Conservation (phyloP, 2,329 filamentous ascomycete species). For the Rhynchosporium graminicola region DNA sequence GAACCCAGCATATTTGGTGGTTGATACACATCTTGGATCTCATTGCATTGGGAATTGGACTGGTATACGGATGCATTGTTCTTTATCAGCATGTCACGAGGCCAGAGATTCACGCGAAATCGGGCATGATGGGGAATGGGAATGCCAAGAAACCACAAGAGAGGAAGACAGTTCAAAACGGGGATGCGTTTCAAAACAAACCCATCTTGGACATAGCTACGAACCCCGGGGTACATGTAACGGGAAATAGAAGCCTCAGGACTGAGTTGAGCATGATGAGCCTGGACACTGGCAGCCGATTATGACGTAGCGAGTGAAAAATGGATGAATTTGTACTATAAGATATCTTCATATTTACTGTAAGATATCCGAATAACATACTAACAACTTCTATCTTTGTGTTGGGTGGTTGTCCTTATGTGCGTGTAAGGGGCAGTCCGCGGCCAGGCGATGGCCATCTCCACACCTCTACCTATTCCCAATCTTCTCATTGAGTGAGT, state of each 20-base stretch:
- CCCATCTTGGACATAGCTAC: too few relatives aligned
- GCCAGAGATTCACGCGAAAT: neutral
- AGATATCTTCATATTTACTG: neutral
- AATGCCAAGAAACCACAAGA: neutral
- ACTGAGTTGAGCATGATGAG: neutral
- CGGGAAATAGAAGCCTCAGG: conserved; percentile 2
- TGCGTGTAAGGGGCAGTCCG: too few relatives aligned
- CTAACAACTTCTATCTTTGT: too few relatives aligned
- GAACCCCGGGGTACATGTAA: neutral
- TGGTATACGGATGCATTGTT: conserved; percentile 20
- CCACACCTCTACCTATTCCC: too few relatives aligned
- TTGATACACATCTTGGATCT: conserved; percentile 72
- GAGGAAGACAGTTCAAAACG: neutral
- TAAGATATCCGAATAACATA: neutral
- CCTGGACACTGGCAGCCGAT: neutral
- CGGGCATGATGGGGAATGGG: neutral
- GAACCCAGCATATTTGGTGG: conserved; percentile 95
- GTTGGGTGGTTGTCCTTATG: too few relatives aligned
- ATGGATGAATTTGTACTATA: neutral
- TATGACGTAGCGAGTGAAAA: neutral
- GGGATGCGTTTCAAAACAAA: neutral
- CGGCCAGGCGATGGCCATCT: too few relatives aligned
- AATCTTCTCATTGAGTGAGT: too few relatives aligned
- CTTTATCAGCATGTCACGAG: neutral
- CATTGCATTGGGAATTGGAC: conserved; percentile 31